Base-by-base conservation (phyloP, 345 rosid species). In the Cardamine resedifolia region DNA sequence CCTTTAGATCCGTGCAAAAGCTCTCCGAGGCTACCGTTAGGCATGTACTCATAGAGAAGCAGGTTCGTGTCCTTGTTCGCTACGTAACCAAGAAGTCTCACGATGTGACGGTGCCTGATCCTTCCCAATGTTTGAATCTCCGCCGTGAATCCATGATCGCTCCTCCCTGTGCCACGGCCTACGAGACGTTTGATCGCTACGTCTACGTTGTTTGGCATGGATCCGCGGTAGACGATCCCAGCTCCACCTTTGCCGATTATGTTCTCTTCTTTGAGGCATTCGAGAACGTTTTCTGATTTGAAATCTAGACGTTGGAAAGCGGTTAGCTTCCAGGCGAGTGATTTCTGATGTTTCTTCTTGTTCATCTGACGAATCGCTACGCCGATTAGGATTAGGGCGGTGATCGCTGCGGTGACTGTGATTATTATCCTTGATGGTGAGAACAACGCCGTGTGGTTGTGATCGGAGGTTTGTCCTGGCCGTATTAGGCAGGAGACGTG, bases 171-270 rank as follows among this genome's bases (percentile, higher is more conserved):
- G 1, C 90, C 89, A 31, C 91, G 90, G 12, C 97, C 96, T 0
- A 84, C 91, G 10, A 93, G 75, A 0, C 83, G 79, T 76, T 94
- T 94, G 60, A 90, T 91, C 16, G 97, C 98, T 3, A 91, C 89
- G 61, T 86, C 95, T 1, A 57, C 59, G 43, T 88, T 91, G 55
- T 82, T 78, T 0, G 83, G 85, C 97, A 94, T 88, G 12, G 88
- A 87, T 33, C 96, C 98, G 0, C 90, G 87, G 78, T 94, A 94
- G 33, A 94, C 97, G 30, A 81, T 85, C 41, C 98, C 97, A 1
- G 97, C 91, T 26, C 96, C 97, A 2, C 98, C 98, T 88, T 89
- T 91, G 19, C 97, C 98, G 31, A 94, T 94, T 6, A 94, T 88
- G 80, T 89, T 91, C 77, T 91, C 97, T 7, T 94, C 97, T 43